phyloP scores from a whole-genome alignment of 768 basidiomycete species.

The Atractiella rhizophila region DNA sequence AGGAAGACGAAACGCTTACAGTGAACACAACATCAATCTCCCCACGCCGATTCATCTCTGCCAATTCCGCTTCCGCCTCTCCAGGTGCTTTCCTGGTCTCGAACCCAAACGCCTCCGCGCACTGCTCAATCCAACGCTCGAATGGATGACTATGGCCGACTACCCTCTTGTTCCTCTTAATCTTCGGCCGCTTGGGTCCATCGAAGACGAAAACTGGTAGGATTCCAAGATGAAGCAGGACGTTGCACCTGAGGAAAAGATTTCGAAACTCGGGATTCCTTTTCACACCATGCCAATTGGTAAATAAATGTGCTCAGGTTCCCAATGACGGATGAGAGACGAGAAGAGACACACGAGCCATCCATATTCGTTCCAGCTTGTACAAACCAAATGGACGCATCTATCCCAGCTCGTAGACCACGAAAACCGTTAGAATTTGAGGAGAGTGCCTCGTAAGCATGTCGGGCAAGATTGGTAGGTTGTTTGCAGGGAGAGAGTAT shows the following conservation, averaged over 20 bases:
- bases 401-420: too few species aligned
- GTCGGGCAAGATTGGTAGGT: too few species aligned
- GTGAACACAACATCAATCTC: conserved; percentile 12
- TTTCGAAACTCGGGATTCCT: conserved; percentile 9
- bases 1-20: conserved; percentile 1
- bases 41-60: conserved; percentile 1
- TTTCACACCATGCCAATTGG: too few species aligned
- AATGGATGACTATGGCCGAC: neutral
- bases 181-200: conserved; percentile 2
- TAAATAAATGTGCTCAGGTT: too few species aligned
- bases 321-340: too few species aligned
- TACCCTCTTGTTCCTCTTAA: conserved; percentile 1
- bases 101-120: conserved; percentile 2
- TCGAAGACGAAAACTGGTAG: conserved; percentile 15
- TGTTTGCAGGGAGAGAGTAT: too few species aligned
- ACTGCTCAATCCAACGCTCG: conserved; percentile 2
- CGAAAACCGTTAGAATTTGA: too few species aligned
- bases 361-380: too few species aligned
- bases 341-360: too few species aligned
- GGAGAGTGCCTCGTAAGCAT: too few species aligned
- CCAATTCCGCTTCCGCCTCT: conserved; percentile 14
- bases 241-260: conserved; percentile 8
- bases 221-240: conserved; percentile 2
- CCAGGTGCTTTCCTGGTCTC: conserved; percentile 8
- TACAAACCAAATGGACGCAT: too few species aligned